Conservation (phyloP, 495 filamentous ascomycete species). For the Penicillium coffeae region DNA sequence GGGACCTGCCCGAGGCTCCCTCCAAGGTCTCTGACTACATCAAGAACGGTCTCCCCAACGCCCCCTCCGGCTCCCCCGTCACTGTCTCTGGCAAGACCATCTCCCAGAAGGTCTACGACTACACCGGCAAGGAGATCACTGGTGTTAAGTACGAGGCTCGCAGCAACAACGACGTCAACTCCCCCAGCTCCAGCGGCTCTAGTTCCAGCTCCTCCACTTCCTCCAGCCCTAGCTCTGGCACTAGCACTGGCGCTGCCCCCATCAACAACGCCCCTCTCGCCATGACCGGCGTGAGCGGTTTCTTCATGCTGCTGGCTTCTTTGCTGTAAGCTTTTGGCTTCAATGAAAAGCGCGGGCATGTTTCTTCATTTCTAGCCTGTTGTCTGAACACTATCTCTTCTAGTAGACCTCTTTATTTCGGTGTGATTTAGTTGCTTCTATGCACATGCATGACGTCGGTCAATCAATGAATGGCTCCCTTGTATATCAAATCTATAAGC, state of each 20-base stretch:
- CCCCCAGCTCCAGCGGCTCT: constrained; percentile 42
- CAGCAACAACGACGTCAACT: constrained; percentile 50
- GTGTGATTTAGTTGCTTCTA: constrained; percentile 6
- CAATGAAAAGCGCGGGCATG: neutral
- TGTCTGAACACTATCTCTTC: neutral
- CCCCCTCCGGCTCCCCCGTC: constrained; percentile 55
- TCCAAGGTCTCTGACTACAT: constrained; percentile 50
- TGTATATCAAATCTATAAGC: too few relatives aligned
- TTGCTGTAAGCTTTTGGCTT: constrained; percentile 13
- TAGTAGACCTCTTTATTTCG: constrained; percentile 1
- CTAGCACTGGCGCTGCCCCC: constrained; percentile 7
- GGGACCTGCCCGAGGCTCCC: constrained; percentile 62
- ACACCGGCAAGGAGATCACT: constrained; percentile 49
- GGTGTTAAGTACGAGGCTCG: constrained; percentile 52
- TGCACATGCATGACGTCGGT: constrained; percentile 16
- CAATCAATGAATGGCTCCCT: constrained; percentile 8
- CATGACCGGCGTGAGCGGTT: constrained; percentile 18
- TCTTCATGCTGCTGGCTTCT: constrained; percentile 28
- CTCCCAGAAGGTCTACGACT: constrained; percentile 50
- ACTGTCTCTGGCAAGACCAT: constrained; percentile 51
- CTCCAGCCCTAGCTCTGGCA: constrained; percentile 32
- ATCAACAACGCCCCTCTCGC: constrained; percentile 19
- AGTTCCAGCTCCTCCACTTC: constrained; percentile 22
- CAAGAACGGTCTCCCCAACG: constrained; percentile 48
- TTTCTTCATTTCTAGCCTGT: neutral